A percentile compares a stretch with the other conserved stretches of the same genome.
Evolutionary conservation across 441 rosid species (phyloP).

Genomic region (Brassica hybrid): DNA sequence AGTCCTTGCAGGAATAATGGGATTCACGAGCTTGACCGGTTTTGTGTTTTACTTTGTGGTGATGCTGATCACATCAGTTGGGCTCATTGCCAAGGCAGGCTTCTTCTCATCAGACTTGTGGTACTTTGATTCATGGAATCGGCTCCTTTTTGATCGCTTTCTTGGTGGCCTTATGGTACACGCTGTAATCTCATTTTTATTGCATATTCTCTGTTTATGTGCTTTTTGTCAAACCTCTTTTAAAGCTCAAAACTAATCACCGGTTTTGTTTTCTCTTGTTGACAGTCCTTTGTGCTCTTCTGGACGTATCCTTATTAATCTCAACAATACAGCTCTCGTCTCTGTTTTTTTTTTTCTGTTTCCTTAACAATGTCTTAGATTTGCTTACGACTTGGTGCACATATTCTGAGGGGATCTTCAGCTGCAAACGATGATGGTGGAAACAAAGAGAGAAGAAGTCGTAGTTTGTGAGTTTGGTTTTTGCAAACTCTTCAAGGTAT

Average conservation of each 20-base stretch:
- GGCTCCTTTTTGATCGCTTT: conserved; percentile 78
- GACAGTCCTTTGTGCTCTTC: conserved; percentile 98
- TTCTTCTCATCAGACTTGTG: conserved; percentile 75
- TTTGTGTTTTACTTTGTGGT: conserved; percentile 80
- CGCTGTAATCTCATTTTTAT: conserved; percentile 19
- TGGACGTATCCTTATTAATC: conserved; percentile 92
- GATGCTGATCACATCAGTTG: conserved; percentile 84
- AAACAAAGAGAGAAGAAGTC: neutral
- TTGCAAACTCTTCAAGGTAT: conserved; percentile 15
- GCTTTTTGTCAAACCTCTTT: neutral
- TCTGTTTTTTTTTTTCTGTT: conserved; percentile 17
- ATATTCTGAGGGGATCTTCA: conserved; percentile 61
- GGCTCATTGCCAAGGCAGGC: conserved; percentile 83
- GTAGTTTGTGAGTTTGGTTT: neutral
- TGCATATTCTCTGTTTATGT: neutral
- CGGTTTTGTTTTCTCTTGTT: conserved; percentile 20
- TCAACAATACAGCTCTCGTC: conserved; percentile 3
- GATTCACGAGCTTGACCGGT: conserved; percentile 85
- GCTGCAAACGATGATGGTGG: conserved; percentile 30
- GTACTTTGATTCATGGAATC: conserved; percentile 87
- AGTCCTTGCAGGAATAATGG: conserved; percentile 87
- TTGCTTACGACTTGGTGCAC: conserved; percentile 93
- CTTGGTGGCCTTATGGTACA: conserved; percentile 91
- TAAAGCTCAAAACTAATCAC: conserved; percentile 4
- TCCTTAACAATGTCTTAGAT: conserved; percentile 66